Conservation (phyloP, 1,284 basidiomycete genomes). For the Vanrija sp. region DNA sequence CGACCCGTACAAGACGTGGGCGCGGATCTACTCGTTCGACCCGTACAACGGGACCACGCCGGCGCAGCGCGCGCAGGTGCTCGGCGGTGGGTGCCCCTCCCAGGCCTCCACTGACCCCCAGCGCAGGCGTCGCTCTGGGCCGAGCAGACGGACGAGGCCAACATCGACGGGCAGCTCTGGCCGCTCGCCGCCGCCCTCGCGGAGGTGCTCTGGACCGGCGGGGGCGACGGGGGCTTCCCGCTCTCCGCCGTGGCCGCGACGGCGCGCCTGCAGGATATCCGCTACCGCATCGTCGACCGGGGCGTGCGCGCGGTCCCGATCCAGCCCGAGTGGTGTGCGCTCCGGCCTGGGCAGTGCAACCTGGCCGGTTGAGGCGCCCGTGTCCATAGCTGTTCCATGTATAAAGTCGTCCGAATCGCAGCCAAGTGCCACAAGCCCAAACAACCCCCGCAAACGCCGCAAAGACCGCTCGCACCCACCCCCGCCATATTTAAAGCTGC, state of each 20-base stretch:
- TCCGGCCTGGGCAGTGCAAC: not conserved
- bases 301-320: slow-evolving; percentile 65
- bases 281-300: slow-evolving; percentile 63
- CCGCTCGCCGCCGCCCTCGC: slow-evolving; percentile 72
- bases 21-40: slow-evolving; percentile 62
- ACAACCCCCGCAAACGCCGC: not conserved
- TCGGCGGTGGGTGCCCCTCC: slow-evolving; percentile 50
- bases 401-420: too few relatives aligned
- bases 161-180: slow-evolving; percentile 70
- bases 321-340: slow-evolving; percentile 75
- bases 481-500: not conserved
- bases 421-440: not conserved
- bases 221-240: slow-evolving; percentile 25
- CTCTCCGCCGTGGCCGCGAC: slow-evolving; percentile 54
- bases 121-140: slow-evolving; percentile 67
- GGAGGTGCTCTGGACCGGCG: slow-evolving; percentile 77
- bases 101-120: not conserved
- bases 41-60: slow-evolving; percentile 59
- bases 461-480: not conserved
- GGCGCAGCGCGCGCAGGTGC: slow-evolving; percentile 55
- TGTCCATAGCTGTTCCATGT: too few relatives aligned
- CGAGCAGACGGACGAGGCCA: slow-evolving; percentile 67
- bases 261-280: slow-evolving; percentile 68
- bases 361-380: too few relatives aligned
- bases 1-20: slow-evolving; percentile 73